phyloP scores from a whole-genome alignment of 1,284 basidiomycete species.

The Wolfiporia cocos region DNA sequence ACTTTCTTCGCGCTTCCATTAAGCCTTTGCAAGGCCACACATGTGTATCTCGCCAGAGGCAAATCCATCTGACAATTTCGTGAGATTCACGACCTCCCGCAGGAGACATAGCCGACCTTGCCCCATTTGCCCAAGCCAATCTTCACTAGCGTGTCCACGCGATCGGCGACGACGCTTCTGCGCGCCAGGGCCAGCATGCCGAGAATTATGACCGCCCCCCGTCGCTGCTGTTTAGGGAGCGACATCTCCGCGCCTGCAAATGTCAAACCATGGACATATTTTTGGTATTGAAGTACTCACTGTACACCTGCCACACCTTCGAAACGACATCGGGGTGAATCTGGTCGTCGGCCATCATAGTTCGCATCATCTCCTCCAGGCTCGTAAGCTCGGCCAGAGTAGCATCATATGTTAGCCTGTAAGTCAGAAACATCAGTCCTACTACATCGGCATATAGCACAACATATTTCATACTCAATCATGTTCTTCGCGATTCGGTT shows the following conservation, averaged over 20 bases:
- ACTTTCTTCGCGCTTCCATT: slow-evolving; percentile 96
- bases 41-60: slow-evolving; percentile 89
- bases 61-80: slow-evolving; percentile 74
- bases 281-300: slow-evolving; percentile 38
- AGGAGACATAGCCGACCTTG: slow-evolving; percentile 45
- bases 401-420: slow-evolving; percentile 82
- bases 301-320: slow-evolving; percentile 95
- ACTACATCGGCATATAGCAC: too few species aligned
- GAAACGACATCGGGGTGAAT: slow-evolving; percentile 82
- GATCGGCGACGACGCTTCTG: slow-evolving; percentile 81
- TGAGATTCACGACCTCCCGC: too few species aligned
- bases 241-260: slow-evolving; percentile 60
- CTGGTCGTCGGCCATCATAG: slow-evolving; percentile 85
- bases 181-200: slow-evolving; percentile 93
- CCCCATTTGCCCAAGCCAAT: slow-evolving; percentile 87
- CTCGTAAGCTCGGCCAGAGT: slow-evolving; percentile 95
- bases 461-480: slow-evolving; percentile 70
- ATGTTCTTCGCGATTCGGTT: slow-evolving; percentile 97
- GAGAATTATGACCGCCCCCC: slow-evolving; percentile 91
- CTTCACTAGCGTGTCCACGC: slow-evolving; percentile 80
- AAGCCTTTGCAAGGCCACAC: slow-evolving; percentile 86
- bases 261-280: not conserved
- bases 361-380: slow-evolving; percentile 92
- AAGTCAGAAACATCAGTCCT: not conserved
- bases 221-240: slow-evolving; percentile 78